A percentile compares a stretch with the other conserved stretches of the same genome.
These are phyloP conservation scores for Sporisorium graminicola DNA, from an alignment of 1,284 basidiomycete species.

Conservation along the genomic window DNA sequence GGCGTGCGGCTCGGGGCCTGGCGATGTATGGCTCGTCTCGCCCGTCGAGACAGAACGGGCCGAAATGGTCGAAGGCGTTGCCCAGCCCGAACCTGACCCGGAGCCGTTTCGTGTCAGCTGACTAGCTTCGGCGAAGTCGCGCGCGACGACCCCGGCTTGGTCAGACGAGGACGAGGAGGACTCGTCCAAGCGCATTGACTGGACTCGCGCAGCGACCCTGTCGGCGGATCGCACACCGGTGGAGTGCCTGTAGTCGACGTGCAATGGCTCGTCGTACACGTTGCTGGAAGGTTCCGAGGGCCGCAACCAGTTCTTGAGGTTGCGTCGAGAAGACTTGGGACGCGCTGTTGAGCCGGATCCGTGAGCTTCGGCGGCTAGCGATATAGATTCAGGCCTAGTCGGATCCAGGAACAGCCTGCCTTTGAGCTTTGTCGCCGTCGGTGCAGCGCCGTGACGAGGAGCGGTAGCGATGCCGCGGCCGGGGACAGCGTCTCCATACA, in stretches of 20 bases:
- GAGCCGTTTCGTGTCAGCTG: slow-evolving; percentile 19
- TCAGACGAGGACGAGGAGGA: not conserved
- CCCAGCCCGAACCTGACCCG: slow-evolving; percentile 34
- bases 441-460: slow-evolving; percentile 54
- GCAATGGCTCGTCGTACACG: slow-evolving; percentile 32
- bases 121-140: slow-evolving; percentile 10
- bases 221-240: slow-evolving; percentile 8
- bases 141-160: not conserved
- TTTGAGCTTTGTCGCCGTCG: not conserved
- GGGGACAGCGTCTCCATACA: slow-evolving; percentile 38
- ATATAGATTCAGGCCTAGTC: not conserved
- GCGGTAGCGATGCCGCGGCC: slow-evolving; percentile 44
- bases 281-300: not conserved
- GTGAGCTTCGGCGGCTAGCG: slow-evolving; percentile 9
- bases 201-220: slow-evolving; percentile 10
- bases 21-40: slow-evolving; percentile 33
- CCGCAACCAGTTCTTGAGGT: slow-evolving; percentile 29
- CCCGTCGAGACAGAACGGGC: slow-evolving; percentile 34
- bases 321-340: slow-evolving; percentile 25
- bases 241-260: slow-evolving; percentile 29
- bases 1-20: slow-evolving; percentile 18
- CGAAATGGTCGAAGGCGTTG: slow-evolving; percentile 34
- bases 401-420: not conserved
- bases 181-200: slow-evolving; percentile 18
- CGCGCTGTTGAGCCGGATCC: not conserved